Conservation (phyloP, 768 basidiomycete genomes). For the Lactifluus rugatus region DNA sequence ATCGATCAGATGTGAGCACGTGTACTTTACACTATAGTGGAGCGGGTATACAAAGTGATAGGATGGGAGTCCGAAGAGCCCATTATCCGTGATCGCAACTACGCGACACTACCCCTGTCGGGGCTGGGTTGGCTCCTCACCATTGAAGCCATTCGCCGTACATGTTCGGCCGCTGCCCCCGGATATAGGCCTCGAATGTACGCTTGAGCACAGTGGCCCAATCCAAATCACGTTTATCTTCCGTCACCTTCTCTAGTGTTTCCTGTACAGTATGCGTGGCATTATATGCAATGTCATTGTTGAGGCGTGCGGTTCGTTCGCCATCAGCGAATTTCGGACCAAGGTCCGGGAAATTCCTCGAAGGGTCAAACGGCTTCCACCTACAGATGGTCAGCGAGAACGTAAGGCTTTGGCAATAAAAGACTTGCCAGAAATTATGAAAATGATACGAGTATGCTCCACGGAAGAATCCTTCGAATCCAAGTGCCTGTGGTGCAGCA, state of each 20-base stretch:
- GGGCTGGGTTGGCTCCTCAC: conserved; percentile 21
- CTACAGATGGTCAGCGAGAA: conserved; percentile 30
- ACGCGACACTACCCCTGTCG: not conserved
- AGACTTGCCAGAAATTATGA: conserved; percentile 79
- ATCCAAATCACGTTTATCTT: conserved; percentile 72
- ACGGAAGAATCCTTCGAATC: conserved; percentile 92
- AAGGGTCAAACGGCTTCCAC: conserved; percentile 93
- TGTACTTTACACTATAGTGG: conserved; percentile 16
- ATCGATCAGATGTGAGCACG: conserved; percentile 19
- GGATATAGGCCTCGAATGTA: conserved; percentile 87
- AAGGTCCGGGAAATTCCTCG: conserved; percentile 93
- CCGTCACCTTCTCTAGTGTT: conserved; percentile 35
- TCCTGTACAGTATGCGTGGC: conserved; percentile 22
- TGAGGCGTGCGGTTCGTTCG: conserved; percentile 54
- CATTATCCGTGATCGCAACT: conserved; percentile 3
- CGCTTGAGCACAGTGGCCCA: conserved; percentile 95
- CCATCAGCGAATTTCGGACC: conserved; percentile 69
- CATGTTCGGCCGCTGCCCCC: conserved; percentile 90
- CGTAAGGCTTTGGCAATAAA: not conserved
- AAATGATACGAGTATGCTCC: conserved; percentile 96
- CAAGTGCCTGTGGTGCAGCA: conserved; percentile 78
- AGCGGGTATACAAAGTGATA: conserved; percentile 13
- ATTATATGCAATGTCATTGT: conserved; percentile 23
- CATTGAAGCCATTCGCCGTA: conserved; percentile 73
- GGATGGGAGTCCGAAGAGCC: not conserved